Evolutionary conservation across 2,329 filamentous ascomycete species (phyloP), one percentile per base, ranked within the genome.

Genomic region (Colletotrichum coccodes): DNA sequence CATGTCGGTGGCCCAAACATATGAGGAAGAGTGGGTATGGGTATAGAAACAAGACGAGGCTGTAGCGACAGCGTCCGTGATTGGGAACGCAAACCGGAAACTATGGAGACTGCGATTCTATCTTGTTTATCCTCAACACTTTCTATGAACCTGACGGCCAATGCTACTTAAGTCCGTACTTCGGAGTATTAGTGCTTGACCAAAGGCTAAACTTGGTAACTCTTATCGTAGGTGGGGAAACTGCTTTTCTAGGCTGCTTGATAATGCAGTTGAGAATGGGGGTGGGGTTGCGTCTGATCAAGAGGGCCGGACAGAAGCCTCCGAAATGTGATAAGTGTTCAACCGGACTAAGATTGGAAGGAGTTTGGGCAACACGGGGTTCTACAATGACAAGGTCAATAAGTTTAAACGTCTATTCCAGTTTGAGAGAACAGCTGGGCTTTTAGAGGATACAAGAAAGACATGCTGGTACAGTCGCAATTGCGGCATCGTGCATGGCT

Each of bases 231-330:
- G 30, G 64, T 68, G 64, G 64, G 60, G 64, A 47, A 64, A 5
- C 46, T n/a, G n/a, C 23, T 64, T 38, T 9, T n/a, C 12, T 3
- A 23, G 28, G 12, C 11, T 42, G 21, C 26, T 18, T 23, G 53
- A 52, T 46, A 64, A 42, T 53, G 64, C 3, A 38, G 30, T n/a
- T 57, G 50, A 42, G 46, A 68, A 68, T 68, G 64, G 64, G 64
- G 64, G 64, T 38, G 64, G 60, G 64, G 64, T 56, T 64, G 26
- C 40, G 58, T 36, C 18, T 16, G 21, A 12, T 28, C 46, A 23
- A 38, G 34, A n/a, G 59, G 21, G 18, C 42, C 50, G 28, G 53
- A 32, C 34, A 46, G 40, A 36, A 38, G 42, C 44, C 28, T 23
- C 21, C 36, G 26, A n/a, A 3, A 21, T 57, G n/a, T 28, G 64